Conservation (phyloP, 331 rosid species). For the Quercus phellos region DNA sequence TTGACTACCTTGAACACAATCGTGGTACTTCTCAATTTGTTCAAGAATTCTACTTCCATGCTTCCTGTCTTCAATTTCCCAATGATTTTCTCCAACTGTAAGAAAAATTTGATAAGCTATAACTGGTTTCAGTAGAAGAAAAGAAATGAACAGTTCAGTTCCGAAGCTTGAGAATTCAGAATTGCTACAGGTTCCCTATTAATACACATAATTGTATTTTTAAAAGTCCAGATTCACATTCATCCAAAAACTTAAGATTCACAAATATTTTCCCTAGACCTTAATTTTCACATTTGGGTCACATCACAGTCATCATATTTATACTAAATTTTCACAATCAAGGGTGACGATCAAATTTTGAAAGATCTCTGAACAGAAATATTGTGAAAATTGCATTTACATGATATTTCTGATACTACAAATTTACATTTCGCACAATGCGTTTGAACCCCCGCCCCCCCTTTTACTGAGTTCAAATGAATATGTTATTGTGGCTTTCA, state of each 20-base stretch:
- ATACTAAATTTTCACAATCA: neutral
- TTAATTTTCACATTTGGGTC: neutral
- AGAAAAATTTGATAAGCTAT: neutral
- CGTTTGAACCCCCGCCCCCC: neutral
- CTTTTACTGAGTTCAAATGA: neutral
- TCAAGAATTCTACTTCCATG: conserved; percentile 63
- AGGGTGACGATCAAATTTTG: neutral
- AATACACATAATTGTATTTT: neutral
- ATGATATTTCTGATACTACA: neutral
- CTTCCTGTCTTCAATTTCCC: conserved; percentile 74
- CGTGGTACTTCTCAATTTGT: conserved; percentile 39
- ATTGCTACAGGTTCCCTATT: neutral
- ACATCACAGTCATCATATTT: neutral
- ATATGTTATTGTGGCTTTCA: neutral
- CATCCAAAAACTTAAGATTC: neutral
- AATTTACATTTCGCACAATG: neutral
- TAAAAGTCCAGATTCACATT: neutral
- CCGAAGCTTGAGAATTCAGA: neutral
- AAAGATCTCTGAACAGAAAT: neutral
- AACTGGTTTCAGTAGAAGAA: neutral
- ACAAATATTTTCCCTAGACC: neutral
- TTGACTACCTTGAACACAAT: conserved; percentile 31
- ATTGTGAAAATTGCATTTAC: neutral
- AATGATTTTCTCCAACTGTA: conserved; percentile 78
- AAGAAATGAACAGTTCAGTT: neutral